Conservation (phyloP, 352 stramenopile genomes). For the Blastocystis sp. region DNA sequence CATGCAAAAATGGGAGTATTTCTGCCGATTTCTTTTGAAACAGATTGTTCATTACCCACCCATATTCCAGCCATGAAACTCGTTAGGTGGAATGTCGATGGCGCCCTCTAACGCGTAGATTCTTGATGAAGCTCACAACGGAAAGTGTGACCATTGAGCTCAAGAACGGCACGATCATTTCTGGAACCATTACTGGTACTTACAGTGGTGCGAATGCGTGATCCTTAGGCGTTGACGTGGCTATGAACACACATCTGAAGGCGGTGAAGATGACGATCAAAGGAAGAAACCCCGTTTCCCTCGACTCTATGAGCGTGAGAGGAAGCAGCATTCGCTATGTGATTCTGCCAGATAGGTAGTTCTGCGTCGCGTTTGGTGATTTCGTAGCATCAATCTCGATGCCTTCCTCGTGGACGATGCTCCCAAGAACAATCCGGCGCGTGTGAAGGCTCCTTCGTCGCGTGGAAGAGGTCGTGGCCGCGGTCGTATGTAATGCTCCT, state of each 20-base stretch:
- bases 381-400: conserved; percentile 92
- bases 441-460: conserved; percentile 73
- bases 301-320: conserved; percentile 93
- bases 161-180: conserved; percentile 99
- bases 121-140: conserved; percentile 96
- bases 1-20: conserved; percentile 24
- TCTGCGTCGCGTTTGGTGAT: background rate
- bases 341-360: conserved; percentile 81
- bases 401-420: conserved; percentile 95
- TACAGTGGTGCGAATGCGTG: background rate
- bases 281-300: conserved; percentile 91
- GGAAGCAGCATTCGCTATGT: conserved; percentile 96
- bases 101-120: conserved; percentile 73
- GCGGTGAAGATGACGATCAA: conserved; percentile 94
- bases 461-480: conserved; percentile 79
- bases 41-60: background rate
- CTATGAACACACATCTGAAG: conserved; percentile 99
- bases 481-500: conserved; percentile 40
- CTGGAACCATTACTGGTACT: conserved; percentile 90
- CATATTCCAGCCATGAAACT: conserved; percentile 64
- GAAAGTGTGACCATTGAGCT: conserved; percentile 98
- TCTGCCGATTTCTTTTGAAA: conserved; percentile 1
- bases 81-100: conserved; percentile 30
- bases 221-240: conserved; percentile 89
- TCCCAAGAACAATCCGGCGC: conserved; percentile 88